These are phyloP conservation scores for Neoboletus subvelutipes DNA, from an alignment of 768 basidiomycete genomes.

Conservation along the genomic window DNA sequence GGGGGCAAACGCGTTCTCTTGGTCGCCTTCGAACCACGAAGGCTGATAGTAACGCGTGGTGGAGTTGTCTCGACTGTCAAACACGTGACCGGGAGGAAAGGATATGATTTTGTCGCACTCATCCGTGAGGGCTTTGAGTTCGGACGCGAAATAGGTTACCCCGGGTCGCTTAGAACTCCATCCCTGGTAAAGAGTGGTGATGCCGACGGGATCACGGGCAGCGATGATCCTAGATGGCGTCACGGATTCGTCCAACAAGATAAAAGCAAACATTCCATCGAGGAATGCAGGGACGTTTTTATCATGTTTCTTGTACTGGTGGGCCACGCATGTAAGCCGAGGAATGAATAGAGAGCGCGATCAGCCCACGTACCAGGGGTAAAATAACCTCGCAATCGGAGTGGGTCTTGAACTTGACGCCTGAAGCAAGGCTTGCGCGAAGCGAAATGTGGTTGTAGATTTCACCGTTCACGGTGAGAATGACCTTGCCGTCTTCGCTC, in stretches of 20 bases:
- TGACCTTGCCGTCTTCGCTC: slow-evolving; percentile 79
- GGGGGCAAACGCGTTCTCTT: slow-evolving; percentile 58
- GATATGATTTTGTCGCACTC: slow-evolving; percentile 94
- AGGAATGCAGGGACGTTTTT: slow-evolving; percentile 75
- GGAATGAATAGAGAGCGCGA: background rate
- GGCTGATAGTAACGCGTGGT: slow-evolving; percentile 87
- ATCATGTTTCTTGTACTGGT: slow-evolving; percentile 80
- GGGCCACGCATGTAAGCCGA: background rate
- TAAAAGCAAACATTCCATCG: slow-evolving; percentile 99
- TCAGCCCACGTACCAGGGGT: slow-evolving; percentile 62
- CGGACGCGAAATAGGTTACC: slow-evolving; percentile 89
- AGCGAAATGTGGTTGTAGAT: slow-evolving; percentile 96
- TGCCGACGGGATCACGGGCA: slow-evolving; percentile 95
- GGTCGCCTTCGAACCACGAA: slow-evolving; percentile 86
- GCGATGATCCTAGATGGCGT: slow-evolving; percentile 90
- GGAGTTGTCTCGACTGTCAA: slow-evolving; percentile 78
- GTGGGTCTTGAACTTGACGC: slow-evolving; percentile 89
- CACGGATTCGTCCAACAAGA: slow-evolving; percentile 91
- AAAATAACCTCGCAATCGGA: slow-evolving; percentile 98
- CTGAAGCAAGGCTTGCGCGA: slow-evolving; percentile 60
- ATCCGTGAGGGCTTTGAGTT: slow-evolving; percentile 87
- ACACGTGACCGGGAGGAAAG: slow-evolving; percentile 97
- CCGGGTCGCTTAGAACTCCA: slow-evolving; percentile 84
- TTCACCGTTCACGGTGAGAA: slow-evolving; percentile 95
- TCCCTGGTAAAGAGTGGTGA: slow-evolving; percentile 98